Evolutionary conservation across 805 yeast genomes (phyloP).

Genomic region (Starmerella cellae): DNA sequence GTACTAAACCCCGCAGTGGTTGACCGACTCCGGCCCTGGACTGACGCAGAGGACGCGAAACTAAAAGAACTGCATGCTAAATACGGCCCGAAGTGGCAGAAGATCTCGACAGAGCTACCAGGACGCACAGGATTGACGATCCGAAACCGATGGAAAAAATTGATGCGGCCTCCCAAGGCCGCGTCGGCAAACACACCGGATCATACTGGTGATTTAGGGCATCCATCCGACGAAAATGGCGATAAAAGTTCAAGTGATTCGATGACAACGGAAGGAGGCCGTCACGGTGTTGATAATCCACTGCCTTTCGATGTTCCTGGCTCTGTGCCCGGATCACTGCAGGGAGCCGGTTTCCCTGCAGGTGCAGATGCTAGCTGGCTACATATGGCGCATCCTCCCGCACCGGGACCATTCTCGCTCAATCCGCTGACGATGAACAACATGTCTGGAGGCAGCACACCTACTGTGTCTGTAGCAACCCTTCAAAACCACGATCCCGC

Average conservation of each 20-base stretch:
- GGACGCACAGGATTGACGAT: slow-evolving; percentile 83
- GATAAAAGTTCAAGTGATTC: not conserved
- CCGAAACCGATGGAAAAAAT: slow-evolving; percentile 83
- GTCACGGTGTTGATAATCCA: not conserved
- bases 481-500: not conserved
- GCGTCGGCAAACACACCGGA: not conserved
- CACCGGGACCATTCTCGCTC: not conserved
- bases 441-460: not conserved
- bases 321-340: slow-evolving; percentile 14
- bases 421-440: not conserved
- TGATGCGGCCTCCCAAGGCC: slow-evolving; percentile 37
- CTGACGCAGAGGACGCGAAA: slow-evolving; percentile 56
- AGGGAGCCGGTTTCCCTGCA: slow-evolving; percentile 16
- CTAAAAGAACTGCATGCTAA: slow-evolving; percentile 53
- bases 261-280: not conserved
- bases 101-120: slow-evolving; percentile 54
- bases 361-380: slow-evolving; percentile 18
- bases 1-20: slow-evolving; percentile 72
- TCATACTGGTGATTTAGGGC: not conserved
- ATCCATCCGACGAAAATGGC: not conserved
- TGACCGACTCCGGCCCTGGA: slow-evolving; percentile 71
- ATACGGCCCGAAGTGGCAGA: slow-evolving; percentile 83
- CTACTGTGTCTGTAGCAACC: not conserved
- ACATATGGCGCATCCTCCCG: not conserved
- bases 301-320: slow-evolving; percentile 15